Evolutionary conservation across 345 rosid genomes (phyloP).

Genomic region (Ceriops decandra): DNA sequence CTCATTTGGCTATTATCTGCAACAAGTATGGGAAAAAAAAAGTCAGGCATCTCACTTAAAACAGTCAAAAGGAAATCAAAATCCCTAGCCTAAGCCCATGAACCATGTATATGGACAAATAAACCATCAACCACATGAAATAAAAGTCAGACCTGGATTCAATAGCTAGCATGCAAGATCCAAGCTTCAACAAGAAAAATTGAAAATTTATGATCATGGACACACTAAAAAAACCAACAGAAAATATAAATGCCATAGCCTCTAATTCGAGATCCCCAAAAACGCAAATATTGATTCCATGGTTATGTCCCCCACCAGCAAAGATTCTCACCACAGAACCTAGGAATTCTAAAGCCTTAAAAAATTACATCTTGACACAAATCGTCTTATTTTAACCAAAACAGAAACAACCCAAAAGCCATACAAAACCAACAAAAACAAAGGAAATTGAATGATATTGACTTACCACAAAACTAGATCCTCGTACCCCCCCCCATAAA

Average conservation of each 20-base stretch:
- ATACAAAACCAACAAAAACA: background rate
- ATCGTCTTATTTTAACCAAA: background rate
- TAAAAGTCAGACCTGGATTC: no score
- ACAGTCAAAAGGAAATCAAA: background rate
- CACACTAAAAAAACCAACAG: no score
- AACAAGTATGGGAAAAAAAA: background rate
- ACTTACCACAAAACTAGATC: background rate
- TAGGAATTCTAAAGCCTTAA: no score
- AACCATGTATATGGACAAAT: background rate
- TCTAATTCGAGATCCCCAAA: no score
- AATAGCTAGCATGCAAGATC: background rate
- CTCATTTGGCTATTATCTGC: conserved; percentile 62
- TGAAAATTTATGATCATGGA: background rate
- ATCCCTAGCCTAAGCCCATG: background rate
- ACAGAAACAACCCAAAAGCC: background rate
- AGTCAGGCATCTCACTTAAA: background rate
- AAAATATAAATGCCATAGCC: no score
- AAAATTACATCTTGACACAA: no score
- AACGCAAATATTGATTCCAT: no score
- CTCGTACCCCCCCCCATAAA: background rate
- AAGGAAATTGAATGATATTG: background rate
- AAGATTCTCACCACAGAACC: no score
- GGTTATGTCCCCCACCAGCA: no score
- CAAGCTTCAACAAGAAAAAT: background rate
- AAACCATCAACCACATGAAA: background rate